These are phyloP conservation scores for Fusarium torreyae DNA, from an alignment of 2,329 filamentous ascomycete genomes.

Conservation along the genomic window DNA sequence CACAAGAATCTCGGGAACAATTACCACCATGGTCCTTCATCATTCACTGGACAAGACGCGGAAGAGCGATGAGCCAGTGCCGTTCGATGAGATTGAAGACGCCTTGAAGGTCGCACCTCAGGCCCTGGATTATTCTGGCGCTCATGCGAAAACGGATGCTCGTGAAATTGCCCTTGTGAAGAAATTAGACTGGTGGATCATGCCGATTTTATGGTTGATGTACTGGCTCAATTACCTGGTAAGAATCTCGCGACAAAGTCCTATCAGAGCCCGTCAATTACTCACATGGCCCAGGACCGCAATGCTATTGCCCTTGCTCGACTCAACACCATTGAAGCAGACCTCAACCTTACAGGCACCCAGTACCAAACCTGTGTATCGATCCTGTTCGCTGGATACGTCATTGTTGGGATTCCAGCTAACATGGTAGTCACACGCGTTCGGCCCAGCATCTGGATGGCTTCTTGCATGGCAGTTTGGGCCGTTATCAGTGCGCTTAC, in stretches of 20 bases:
- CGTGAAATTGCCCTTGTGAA: slow-evolving; percentile 32
- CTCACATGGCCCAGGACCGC: slow-evolving; percentile 51
- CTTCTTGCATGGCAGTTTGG: slow-evolving; percentile 62
- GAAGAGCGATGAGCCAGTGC: neutral
- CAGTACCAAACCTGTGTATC: slow-evolving; percentile 52
- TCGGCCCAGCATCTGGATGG: slow-evolving; percentile 59
- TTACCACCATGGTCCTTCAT: neutral
- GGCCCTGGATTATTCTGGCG: slow-evolving; percentile 36
- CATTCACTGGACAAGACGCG: neutral
- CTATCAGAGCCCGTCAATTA: rapidly evolving
- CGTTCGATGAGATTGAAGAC: slow-evolving; percentile 24
- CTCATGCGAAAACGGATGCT: slow-evolving; percentile 28
- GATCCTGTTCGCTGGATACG: slow-evolving; percentile 60
- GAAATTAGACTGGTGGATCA: slow-evolving; percentile 33
- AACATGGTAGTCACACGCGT: slow-evolving; percentile 62
- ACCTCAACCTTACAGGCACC: slow-evolving; percentile 43
- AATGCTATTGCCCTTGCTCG: slow-evolving; percentile 63
- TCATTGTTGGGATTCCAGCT: slow-evolving; percentile 58
- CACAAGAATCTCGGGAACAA: no score
- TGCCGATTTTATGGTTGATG: slow-evolving; percentile 53
- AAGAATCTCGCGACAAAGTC: neutral
- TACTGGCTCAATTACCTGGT: slow-evolving; percentile 61
- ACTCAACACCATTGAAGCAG: slow-evolving; percentile 50
- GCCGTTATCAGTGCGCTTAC: slow-evolving; percentile 63
- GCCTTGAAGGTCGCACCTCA: slow-evolving; percentile 17